A percentile compares a stretch with the other conserved stretches of the same genome.
Evolutionary conservation across 306 rosid genomes (phyloP).

Genomic region (Pterocarpus santalinus): DNA sequence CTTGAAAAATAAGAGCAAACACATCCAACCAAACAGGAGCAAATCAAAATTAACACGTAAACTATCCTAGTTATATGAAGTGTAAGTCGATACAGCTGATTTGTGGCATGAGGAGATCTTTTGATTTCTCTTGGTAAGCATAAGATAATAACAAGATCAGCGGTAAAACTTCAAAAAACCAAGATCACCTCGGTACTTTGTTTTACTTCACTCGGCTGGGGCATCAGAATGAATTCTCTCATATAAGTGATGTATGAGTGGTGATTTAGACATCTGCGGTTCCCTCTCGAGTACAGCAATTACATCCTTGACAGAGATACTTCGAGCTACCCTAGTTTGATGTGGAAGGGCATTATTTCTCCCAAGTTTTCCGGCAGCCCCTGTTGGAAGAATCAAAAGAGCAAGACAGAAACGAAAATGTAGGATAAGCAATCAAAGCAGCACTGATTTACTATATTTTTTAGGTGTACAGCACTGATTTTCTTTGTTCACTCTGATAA

Average conservation of each 20-base stretch:
- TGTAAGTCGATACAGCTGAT: too few relatives aligned
- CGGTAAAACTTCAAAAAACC: not conserved
- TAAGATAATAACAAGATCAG: conserved; percentile 10
- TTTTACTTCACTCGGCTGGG: conserved; percentile 55
- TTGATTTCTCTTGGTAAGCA: not conserved
- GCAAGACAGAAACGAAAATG: conserved; percentile 26
- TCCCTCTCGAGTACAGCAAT: conserved; percentile 92
- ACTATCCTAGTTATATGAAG: not conserved
- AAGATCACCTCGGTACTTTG: conserved; percentile 1
- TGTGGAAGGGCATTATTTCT: conserved; percentile 58
- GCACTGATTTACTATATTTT: not conserved
- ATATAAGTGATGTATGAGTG: conserved; percentile 69
- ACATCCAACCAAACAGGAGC: not conserved
- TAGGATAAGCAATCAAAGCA: conserved; percentile 34
- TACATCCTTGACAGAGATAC: conserved; percentile 81
- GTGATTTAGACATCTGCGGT: conserved; percentile 87
- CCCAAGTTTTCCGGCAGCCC: conserved; percentile 64
- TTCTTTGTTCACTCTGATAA: not conserved
- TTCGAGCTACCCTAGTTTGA: conserved; percentile 69
- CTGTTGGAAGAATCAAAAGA: conserved; percentile 52
- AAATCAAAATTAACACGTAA: not conserved
- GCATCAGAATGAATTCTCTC: conserved; percentile 66
- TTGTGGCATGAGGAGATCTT: not conserved
- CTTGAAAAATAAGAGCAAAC: not conserved
- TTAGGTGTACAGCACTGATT: not conserved